phyloP scores from a whole-genome alignment of 805 yeast species.

The Cyberlindnera nakhonratchasimensis region DNA sequence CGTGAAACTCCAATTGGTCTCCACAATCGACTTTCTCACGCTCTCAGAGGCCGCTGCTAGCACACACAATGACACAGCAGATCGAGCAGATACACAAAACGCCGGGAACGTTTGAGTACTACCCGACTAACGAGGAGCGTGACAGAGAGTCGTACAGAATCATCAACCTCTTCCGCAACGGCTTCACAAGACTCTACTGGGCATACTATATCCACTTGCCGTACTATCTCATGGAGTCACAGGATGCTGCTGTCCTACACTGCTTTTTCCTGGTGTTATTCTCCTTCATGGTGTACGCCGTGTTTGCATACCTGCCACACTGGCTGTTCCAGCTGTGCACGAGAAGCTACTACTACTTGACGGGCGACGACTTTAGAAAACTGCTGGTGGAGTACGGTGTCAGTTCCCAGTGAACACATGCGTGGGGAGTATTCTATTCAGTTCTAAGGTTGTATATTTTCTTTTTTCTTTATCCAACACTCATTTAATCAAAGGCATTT shows the following conservation, averaged over 20 bases:
- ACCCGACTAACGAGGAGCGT: constrained; percentile 29
- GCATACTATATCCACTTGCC: constrained; percentile 43
- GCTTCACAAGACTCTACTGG: constrained; percentile 38
- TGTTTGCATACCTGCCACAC: constrained; percentile 31
- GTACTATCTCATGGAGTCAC: constrained; percentile 40
- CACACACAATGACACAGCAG: background rate
- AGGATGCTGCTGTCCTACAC: constrained; percentile 40
- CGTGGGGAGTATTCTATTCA: background rate
- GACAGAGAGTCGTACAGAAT: constrained; percentile 25
- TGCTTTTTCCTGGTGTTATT: constrained; percentile 35
- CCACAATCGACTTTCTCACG: no score
- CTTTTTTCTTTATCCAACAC: background rate
- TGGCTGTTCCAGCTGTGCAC: constrained; percentile 23
- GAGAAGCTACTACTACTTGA: constrained; percentile 31
- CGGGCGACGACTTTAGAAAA: constrained; percentile 32
- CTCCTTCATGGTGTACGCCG: constrained; percentile 37
- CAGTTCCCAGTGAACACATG: constrained; percentile 1
- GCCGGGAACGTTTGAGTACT: constrained; percentile 30
- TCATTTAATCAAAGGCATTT: background rate
- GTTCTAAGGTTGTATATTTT: background rate
- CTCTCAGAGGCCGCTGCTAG: no score
- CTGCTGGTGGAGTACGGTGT: constrained; percentile 19
- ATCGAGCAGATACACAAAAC: constrained; percentile 11
- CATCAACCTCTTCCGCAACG: constrained; percentile 28
- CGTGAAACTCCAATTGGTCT: no score